Percentiles rank a stretch among this genome's conserved stretches.
Conservation (phyloP, 495 filamentous ascomycete genomes). For the Podospora fimiseda region DNA sequence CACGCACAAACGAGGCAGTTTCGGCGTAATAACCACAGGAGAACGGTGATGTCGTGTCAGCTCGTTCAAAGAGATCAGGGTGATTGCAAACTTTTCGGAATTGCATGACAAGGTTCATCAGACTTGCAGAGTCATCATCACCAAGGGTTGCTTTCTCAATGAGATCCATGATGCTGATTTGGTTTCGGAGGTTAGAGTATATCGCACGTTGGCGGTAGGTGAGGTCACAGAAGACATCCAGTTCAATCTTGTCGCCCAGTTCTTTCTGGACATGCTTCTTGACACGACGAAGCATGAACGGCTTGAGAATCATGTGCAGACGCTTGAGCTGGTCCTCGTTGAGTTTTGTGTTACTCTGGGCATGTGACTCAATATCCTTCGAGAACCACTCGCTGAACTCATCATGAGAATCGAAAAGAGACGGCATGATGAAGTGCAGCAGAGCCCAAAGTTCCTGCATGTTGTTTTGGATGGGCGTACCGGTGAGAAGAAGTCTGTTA, state of each 20-base stretch:
- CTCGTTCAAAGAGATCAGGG: slow-evolving; percentile 92
- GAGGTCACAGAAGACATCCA: slow-evolving; percentile 92
- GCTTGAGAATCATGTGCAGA: slow-evolving; percentile 97
- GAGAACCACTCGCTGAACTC: slow-evolving; percentile 99
- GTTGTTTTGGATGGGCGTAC: slow-evolving; percentile 98
- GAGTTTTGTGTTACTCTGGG: slow-evolving; percentile 95
- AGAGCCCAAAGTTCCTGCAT: slow-evolving; percentile 99
- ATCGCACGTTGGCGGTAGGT: slow-evolving; percentile 96
- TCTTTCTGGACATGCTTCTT: slow-evolving; percentile 99
- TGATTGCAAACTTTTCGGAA: slow-evolving; percentile 99
- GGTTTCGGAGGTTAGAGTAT: slow-evolving; percentile 84
- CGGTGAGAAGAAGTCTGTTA: slow-evolving; percentile 88
- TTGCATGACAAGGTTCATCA: slow-evolving; percentile 99
- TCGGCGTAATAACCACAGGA: slow-evolving; percentile 81
- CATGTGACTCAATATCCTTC: slow-evolving; percentile 97
- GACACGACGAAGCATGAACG: slow-evolving; percentile 98
- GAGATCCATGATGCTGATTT: slow-evolving; percentile 97
- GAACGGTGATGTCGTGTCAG: slow-evolving; percentile 82
- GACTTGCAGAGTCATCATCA: slow-evolving; percentile 88
- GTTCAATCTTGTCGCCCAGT: slow-evolving; percentile 95
- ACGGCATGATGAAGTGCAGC: slow-evolving; percentile 99
- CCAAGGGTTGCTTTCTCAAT: slow-evolving; percentile 95
- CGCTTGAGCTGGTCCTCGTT: slow-evolving; percentile 96
- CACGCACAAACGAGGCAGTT: slow-evolving; percentile 87
- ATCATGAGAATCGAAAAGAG: slow-evolving; percentile 94